Percentiles rank a stretch among this genome's conserved stretches.
These are phyloP conservation scores for Peltaster fructicola DNA, from an alignment of 2,329 filamentous ascomycete genomes.

Conservation along the genomic window DNA sequence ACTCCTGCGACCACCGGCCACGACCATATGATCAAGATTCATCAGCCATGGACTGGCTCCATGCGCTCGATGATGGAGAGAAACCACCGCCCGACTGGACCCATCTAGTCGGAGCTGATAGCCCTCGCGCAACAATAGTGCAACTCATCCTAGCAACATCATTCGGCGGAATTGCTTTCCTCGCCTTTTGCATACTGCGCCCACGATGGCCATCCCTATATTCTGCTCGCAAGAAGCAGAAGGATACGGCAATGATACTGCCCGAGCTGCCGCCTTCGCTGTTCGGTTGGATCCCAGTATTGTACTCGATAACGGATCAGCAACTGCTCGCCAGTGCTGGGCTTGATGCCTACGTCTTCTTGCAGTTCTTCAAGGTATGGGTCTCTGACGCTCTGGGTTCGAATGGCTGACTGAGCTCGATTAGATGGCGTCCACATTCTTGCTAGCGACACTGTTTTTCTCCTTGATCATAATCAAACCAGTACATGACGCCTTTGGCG, in stretches of 20 bases:
- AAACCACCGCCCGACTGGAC: conserved; percentile 1
- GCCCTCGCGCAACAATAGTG: conserved; percentile 29
- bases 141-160: conserved; percentile 57
- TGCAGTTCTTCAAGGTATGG: conserved; percentile 95
- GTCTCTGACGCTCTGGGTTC: too few species aligned
- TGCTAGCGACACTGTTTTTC: conserved; percentile 64
- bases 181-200: conserved; percentile 65
- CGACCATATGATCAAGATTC: too few species aligned
- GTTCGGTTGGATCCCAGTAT: conserved; percentile 80
- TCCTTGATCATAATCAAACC: conserved; percentile 66
- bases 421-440: conserved; percentile 76
- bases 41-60: too few species aligned
- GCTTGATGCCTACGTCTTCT: conserved; percentile 87
- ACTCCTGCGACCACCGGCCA: too few species aligned
- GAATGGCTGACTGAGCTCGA: too few species aligned
- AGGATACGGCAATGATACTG: conserved; percentile 44
- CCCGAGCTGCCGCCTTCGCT: conserved; percentile 69
- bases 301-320: conserved; percentile 74
- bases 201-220: conserved; percentile 87
- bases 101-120: conserved; percentile 17
- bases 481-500: conserved; percentile 54
- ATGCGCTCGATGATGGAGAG: conserved; percentile 1
- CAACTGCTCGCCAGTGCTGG: conserved; percentile 81
- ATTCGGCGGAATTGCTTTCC: conserved; percentile 52
- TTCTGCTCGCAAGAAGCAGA: conserved; percentile 66